Percentiles rank a stretch among this genome's conserved stretches.
phyloP scores from a whole-genome alignment of 768 basidiomycete species.

The Cubamyces lactineus region DNA sequence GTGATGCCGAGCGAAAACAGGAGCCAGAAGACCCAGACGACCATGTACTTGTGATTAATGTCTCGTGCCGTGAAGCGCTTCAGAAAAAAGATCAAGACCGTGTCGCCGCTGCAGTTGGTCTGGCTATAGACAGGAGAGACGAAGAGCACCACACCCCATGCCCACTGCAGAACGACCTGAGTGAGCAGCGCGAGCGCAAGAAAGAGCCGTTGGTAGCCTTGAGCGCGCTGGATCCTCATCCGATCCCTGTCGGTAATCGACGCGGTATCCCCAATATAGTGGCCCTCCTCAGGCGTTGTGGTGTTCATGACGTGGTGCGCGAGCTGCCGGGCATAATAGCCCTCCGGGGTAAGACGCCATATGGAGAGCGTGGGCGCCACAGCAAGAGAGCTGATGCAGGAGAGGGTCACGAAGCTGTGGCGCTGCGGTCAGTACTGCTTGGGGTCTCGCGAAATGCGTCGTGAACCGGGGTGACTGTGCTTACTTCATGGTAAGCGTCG shows the following conservation, averaged over 20 bases:
- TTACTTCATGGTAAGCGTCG: conserved; percentile 32
- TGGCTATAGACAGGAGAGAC: conserved; percentile 30
- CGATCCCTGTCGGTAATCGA: conserved; percentile 16
- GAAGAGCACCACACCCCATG: conserved; percentile 34
- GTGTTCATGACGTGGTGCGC: conserved; percentile 17
- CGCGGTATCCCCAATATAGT: neutral
- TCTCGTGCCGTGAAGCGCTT: conserved; percentile 16
- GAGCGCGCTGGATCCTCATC: conserved; percentile 24
- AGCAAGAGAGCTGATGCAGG: conserved; percentile 33
- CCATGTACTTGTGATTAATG: conserved; percentile 27
- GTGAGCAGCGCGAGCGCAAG: conserved; percentile 32
- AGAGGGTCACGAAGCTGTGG: conserved; percentile 29
- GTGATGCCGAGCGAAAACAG: conserved; percentile 33
- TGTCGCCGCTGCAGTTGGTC: conserved; percentile 27
- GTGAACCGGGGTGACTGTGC: neutral
- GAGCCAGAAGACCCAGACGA: conserved; percentile 32
- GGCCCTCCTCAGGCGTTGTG: conserved; percentile 5
- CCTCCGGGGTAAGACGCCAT: conserved; percentile 28
- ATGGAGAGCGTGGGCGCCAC: conserved; percentile 33
- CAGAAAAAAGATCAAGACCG: conserved; percentile 28
- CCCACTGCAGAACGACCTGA: conserved; percentile 35
- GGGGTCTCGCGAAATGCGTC: neutral
- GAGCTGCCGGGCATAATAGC: conserved; percentile 25
- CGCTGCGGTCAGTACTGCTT: neutral
- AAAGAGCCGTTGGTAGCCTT: conserved; percentile 25